Evolutionary conservation across 2,329 filamentous ascomycete genomes (phyloP), one percentile per base, ranked within the genome.

Genomic region (Lachnellula occidentalis): DNA sequence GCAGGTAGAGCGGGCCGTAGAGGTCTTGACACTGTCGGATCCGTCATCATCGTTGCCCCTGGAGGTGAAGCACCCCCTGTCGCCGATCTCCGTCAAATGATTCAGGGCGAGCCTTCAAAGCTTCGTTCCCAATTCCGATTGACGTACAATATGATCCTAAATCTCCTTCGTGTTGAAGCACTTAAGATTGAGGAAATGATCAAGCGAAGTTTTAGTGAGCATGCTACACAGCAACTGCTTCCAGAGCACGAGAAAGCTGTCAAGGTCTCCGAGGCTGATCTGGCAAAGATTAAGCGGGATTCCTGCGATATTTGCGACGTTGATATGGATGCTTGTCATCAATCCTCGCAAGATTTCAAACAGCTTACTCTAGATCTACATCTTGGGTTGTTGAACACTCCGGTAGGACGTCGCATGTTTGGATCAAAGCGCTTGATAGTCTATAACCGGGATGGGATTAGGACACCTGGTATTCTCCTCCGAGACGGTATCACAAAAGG

Each of bases 141-240:
- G 47, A 99, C 95, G 0, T 99, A 99, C 77, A 99, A 97, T 73
- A 99, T 99, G 94, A 99, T 99, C 57, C 76, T 99, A 31, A 99
- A 97, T 67, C 77, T 99, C 34, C 78, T 99, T 48, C 87, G 94
- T 36, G 94, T 99, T 2, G 94, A 99, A 71, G 94, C 94, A 2
- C 74, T 99, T 61, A 97, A 96, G 75, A 97, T 99, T 64, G 94
- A 99, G 70, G 94, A 99, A 73, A 99, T 99, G 94, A 99, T 99
- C 76, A 99, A 99, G 79, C 87, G 94, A 61, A 96, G 92, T 70
- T 99, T 99, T 77, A 96, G 92, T 50, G 94, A 99, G 71, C 94
- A 99, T 72, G 92, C 92, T 22, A 97, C 92, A 0, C 94, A 99
- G 68, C 92, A 95, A 58, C 74, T 97, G 12, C 77, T 97, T 1